phyloP scores from a whole-genome alignment of 78 protist species.

The Cavenderia fasciculata region DNA sequence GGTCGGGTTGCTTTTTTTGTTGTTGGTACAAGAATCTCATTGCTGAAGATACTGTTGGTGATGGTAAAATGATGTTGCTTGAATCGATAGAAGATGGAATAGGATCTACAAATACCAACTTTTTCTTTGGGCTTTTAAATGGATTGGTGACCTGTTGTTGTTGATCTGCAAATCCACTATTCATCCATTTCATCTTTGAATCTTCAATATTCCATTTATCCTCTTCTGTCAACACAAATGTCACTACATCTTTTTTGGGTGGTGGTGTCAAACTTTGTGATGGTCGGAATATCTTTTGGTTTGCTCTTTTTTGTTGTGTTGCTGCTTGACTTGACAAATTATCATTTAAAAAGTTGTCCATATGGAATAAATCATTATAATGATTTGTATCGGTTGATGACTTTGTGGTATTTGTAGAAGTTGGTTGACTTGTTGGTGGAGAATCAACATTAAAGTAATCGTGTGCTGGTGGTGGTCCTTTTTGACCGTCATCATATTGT shows the following conservation, averaged over 20 bases:
- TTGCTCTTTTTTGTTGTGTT: background rate
- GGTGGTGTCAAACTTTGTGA: too few relatives aligned
- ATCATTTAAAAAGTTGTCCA: background rate
- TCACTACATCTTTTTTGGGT: too few relatives aligned
- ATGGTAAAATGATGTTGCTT: background rate
- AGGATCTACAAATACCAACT: too few relatives aligned
- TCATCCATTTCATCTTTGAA: background rate
- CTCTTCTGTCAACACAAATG: background rate
- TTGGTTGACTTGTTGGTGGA: too few relatives aligned
- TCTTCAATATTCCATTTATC: background rate
- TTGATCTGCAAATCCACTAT: background rate
- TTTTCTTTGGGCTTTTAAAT: background rate
- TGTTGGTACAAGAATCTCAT: background rate
- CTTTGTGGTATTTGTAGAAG: too few relatives aligned
- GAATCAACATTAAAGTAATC: too few relatives aligned
- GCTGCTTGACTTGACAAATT: background rate
- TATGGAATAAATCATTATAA: background rate
- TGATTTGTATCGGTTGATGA: background rate
- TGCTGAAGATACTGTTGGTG: background rate
- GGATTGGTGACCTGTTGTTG: background rate
- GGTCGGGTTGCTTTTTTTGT: constrained; percentile 4
- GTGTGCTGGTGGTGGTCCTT: too few relatives aligned
- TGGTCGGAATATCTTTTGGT: background rate
- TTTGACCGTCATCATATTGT: too few relatives aligned
- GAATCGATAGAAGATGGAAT: too few relatives aligned